Evolutionary conservation across 2,329 filamentous ascomycete genomes (phyloP).

Genomic region (Periconia sp.): DNA sequence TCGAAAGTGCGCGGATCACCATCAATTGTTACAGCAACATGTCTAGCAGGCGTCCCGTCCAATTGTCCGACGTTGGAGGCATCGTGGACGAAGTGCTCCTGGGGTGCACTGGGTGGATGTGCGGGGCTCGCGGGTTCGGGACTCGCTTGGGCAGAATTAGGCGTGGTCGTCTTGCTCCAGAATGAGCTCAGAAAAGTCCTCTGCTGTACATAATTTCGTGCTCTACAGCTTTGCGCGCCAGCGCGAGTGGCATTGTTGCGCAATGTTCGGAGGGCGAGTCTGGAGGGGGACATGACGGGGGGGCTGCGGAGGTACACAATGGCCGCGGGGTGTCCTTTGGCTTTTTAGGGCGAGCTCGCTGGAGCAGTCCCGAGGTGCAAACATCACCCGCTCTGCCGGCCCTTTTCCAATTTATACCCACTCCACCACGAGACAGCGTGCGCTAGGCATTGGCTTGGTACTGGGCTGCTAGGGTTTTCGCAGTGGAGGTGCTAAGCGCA

Average conservation of each 20-base stretch:
- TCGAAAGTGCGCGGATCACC: slow-evolving; percentile 38
- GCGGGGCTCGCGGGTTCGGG: slow-evolving; percentile 8
- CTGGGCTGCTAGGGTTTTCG: slow-evolving; percentile 4
- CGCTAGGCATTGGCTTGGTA: slow-evolving; percentile 3
- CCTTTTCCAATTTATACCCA: slow-evolving; percentile 11
- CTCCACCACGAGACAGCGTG: slow-evolving; percentile 16
- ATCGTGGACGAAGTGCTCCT: slow-evolving; percentile 19
- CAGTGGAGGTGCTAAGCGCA: slow-evolving; percentile 57
- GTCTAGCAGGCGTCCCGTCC: slow-evolving; percentile 33
- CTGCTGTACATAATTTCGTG: background rate
- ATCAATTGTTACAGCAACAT: slow-evolving; percentile 40
- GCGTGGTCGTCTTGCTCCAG: slow-evolving; percentile 1
- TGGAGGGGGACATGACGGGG: slow-evolving; percentile 34
- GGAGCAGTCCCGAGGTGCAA: slow-evolving; percentile 12
- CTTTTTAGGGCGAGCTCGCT: slow-evolving; percentile 8
- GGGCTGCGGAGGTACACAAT: too few species aligned
- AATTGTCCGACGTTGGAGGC: slow-evolving; percentile 21
- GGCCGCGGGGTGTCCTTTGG: too few species aligned
- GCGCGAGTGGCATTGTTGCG: slow-evolving; percentile 11
- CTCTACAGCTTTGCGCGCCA: slow-evolving; percentile 4
- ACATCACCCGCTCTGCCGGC: slow-evolving; percentile 19
- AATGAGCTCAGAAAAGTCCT: slow-evolving; percentile 6
- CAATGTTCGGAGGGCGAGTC: slow-evolving; percentile 16
- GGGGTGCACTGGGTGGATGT: slow-evolving; percentile 4
- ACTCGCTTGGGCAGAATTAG: slow-evolving; percentile 3